Evolutionary conservation across 2,329 filamentous ascomycete genomes (phyloP).

Genomic region (Alternaria sp.): DNA sequence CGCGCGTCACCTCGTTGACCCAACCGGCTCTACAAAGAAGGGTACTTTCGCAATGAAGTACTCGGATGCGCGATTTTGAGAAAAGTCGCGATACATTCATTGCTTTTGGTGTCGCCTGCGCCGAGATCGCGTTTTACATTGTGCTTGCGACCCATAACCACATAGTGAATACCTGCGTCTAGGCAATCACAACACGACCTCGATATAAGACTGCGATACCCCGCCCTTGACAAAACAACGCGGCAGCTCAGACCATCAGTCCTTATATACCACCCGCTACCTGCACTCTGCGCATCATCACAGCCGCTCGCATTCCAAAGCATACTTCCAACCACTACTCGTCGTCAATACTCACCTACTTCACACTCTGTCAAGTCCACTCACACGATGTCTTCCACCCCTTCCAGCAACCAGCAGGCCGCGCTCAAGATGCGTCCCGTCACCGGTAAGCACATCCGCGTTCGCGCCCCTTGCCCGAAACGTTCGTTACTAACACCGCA

Average conservation of each 20-base stretch:
- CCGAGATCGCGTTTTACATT: background rate
- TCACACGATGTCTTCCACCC: background rate
- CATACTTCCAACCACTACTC: background rate
- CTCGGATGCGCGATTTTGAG: rapidly evolving
- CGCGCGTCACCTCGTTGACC: background rate
- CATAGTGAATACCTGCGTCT: background rate
- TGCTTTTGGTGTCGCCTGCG: background rate
- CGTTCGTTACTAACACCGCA: too few relatives aligned
- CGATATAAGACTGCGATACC: background rate
- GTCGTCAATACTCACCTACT: background rate
- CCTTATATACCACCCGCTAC: background rate
- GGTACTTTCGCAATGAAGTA: too few relatives aligned
- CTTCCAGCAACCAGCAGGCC: background rate
- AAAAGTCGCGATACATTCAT: rapidly evolving
- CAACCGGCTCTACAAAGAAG: background rate
- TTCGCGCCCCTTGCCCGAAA: too few relatives aligned
- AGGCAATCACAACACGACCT: background rate
- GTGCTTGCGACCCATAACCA: background rate
- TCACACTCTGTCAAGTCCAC: background rate
- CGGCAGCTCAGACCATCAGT: background rate
- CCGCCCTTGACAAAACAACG: background rate
- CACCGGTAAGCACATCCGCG: background rate
- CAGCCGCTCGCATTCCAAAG: background rate
- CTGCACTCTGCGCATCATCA: background rate
- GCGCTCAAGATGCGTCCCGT: background rate